Evolutionary conservation across 139 green algal genomes (phyloP).

Genomic region (Ostreobium quekettii): DNA sequence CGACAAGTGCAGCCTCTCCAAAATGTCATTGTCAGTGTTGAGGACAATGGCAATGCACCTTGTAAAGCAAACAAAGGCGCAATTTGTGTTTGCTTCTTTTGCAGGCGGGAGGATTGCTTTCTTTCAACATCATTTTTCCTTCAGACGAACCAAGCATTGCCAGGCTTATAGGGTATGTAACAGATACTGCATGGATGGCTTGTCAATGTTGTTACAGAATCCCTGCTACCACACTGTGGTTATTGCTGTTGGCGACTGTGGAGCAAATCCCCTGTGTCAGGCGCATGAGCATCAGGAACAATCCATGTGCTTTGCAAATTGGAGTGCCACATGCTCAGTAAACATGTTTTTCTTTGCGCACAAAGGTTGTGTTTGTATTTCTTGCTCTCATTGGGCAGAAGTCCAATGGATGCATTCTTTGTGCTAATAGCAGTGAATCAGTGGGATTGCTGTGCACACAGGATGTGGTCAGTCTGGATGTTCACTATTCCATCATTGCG

Average conservation of each 20-base stretch:
- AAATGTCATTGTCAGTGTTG: background rate
- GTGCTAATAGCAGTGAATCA: background rate
- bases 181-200: background rate
- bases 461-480: constrained; percentile 97
- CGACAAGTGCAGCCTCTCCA: background rate
- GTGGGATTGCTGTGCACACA: constrained; percentile 26
- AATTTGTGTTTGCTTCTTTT: too few relatives aligned
- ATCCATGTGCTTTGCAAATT: background rate
- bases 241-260: background rate
- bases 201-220: background rate
- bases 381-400: background rate
- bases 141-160: constrained; percentile 85
- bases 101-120: constrained; percentile 66
- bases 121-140: constrained; percentile 92
- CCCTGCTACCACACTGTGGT: background rate
- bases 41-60: background rate
- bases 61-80: too few relatives aligned
- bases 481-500: constrained; percentile 88
- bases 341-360: background rate
- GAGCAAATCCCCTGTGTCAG: background rate
- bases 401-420: background rate
- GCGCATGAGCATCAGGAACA: background rate
- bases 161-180: constrained; percentile 76
- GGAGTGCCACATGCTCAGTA: too few relatives aligned
- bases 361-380: constrained; percentile 4